Evolutionary conservation across 2,329 filamentous ascomycete genomes (phyloP).

Genomic region (Nothopassalora personata): DNA sequence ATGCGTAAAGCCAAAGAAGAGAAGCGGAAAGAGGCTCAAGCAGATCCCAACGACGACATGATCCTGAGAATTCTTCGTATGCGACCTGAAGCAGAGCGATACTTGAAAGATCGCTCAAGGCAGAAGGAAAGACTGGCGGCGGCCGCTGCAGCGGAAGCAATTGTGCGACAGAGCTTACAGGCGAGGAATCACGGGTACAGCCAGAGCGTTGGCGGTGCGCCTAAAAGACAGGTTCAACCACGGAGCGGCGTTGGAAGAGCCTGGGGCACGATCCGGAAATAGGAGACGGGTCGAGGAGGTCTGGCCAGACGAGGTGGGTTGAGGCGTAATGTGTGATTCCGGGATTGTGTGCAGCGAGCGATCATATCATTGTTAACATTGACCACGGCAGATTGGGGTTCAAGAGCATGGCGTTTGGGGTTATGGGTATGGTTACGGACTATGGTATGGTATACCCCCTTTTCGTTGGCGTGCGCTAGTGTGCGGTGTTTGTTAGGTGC

Average conservation of each 20-base stretch:
- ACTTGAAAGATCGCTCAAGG: constrained; percentile 82
- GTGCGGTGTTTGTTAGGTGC: neutral
- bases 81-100: constrained; percentile 81
- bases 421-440: neutral
- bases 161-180: constrained; percentile 85
- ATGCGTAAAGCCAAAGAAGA: constrained; percentile 96
- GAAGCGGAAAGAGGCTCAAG: constrained; percentile 90
- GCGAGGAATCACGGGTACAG: constrained; percentile 31
- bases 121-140: constrained; percentile 92
- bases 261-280: constrained; percentile 22
- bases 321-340: neutral
- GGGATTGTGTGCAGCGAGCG: neutral
- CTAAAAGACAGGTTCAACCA: constrained; percentile 4
- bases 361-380: neutral
- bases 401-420: neutral
- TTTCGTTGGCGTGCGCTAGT: neutral
- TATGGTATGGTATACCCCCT: neutral
- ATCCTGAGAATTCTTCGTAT: constrained; percentile 91
- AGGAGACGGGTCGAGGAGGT: neutral
- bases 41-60: constrained; percentile 96
- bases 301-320: neutral
- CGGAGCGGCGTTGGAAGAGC: constrained; percentile 12
- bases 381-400: neutral
- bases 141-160: constrained; percentile 83
- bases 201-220: constrained; percentile 14